Percentiles rank a stretch among this genome's conserved stretches.
phyloP scores from a whole-genome alignment of 306 rosid genomes.

The Bauhinia variegata region DNA sequence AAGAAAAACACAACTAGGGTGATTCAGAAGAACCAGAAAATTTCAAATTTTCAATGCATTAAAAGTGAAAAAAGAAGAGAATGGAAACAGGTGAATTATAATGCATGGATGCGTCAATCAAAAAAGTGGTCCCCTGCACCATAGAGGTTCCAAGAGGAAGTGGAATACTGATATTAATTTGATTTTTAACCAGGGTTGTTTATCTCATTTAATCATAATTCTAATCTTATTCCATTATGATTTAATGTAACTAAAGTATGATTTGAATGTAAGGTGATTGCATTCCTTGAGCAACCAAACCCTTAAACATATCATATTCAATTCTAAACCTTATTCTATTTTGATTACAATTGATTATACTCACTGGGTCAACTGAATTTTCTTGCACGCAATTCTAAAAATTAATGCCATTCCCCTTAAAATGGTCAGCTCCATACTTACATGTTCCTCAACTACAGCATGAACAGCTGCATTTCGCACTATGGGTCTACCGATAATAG shows the following conservation, averaged over 20 bases:
- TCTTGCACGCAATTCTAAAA: no score
- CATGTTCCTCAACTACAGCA: background rate
- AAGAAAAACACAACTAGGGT: no score
- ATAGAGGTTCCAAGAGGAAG: background rate
- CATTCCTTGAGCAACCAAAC: background rate
- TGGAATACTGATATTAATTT: constrained; percentile 7
- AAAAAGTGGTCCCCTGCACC: background rate
- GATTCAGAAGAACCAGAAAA: background rate
- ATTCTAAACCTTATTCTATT: no score
- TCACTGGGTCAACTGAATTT: no score
- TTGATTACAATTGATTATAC: no score
- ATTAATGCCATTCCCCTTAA: background rate
- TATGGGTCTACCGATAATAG: constrained; percentile 81
- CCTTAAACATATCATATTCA: no score
- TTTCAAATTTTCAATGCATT: background rate
- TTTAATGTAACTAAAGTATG: constrained; percentile 1
- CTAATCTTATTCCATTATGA: constrained; percentile 21
- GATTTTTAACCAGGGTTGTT: constrained; percentile 11
- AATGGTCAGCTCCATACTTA: background rate
- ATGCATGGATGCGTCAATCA: background rate
- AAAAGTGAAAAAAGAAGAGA: no score
- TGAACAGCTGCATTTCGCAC: constrained; percentile 58
- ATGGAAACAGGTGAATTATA: no score
- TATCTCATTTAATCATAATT: constrained; percentile 11
- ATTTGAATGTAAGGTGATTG: constrained; percentile 13